Conservation (phyloP, 2,329 filamentous ascomycete genomes). For the Aspergillus flavus region DNA sequence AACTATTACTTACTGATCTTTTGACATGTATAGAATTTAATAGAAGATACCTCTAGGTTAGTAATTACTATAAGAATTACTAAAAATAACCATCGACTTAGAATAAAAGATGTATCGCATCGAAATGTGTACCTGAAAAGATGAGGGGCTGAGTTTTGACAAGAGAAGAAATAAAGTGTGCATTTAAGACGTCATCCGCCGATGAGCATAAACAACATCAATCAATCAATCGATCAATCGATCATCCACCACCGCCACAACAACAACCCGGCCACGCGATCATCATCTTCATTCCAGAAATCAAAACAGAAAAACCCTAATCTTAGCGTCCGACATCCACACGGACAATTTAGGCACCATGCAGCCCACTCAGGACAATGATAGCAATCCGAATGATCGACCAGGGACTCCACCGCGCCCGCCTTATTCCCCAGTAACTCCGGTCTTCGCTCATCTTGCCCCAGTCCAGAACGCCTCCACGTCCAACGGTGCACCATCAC, state of each 20-base stretch:
- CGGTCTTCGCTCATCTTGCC: constrained; percentile 43
- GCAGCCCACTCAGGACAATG: constrained; percentile 26
- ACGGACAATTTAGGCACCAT: constrained; percentile 19
- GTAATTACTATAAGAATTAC: no score
- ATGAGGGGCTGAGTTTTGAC: no score
- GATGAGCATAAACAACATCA: not conserved
- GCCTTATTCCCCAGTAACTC: constrained; percentile 52
- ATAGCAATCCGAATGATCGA: constrained; percentile 21
- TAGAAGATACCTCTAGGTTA: no score
- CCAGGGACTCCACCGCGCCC: constrained; percentile 46
- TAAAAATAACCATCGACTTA: no score
- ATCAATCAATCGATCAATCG: not conserved
- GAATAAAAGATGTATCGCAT: no score
- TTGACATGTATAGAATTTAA: not conserved
- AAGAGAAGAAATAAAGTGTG: no score
- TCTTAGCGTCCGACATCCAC: not conserved
- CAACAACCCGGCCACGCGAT: not conserved
- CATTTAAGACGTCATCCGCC: not conserved
- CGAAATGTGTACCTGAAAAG: no score
- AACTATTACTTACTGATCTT: not conserved
- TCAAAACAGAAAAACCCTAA: not conserved
- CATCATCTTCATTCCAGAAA: not conserved
- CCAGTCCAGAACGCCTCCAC: constrained; percentile 23
- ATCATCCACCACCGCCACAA: not conserved
- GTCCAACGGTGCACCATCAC: constrained; percentile 26